These are phyloP conservation scores for Umbelopsis sp. DNA, from an alignment of 192 early-diverging fungal species.

Conservation along the genomic window DNA sequence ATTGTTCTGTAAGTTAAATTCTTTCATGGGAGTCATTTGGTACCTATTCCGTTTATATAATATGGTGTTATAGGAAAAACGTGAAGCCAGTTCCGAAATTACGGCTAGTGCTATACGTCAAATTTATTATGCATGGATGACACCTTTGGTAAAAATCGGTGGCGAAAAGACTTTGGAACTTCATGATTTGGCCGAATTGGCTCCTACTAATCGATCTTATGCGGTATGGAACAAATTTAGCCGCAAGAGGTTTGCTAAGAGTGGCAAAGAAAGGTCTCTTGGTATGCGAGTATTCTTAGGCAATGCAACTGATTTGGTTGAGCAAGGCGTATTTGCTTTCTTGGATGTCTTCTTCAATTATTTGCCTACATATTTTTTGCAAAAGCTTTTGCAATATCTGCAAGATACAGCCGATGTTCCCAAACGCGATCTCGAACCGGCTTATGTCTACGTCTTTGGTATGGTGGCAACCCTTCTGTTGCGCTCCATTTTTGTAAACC, in stretches of 20 bases:
- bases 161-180: conserved; percentile 2
- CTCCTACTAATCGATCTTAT: background rate
- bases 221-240: conserved; percentile 10
- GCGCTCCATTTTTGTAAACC: conserved; percentile 48
- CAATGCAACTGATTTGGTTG: conserved; percentile 22
- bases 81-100: background rate
- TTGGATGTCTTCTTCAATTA: conserved; percentile 44
- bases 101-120: conserved; percentile 3
- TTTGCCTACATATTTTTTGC: conserved; percentile 51
- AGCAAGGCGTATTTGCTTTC: conserved; percentile 31
- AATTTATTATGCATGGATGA: conserved; percentile 19
- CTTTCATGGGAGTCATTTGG: background rate
- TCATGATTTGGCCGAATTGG: conserved; percentile 17
- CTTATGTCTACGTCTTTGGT: conserved; percentile 52
- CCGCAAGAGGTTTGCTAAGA: background rate
- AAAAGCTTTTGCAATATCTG: conserved; percentile 45
- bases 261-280: background rate
- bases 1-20: conserved; percentile 10
- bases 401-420: conserved; percentile 33
- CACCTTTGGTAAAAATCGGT: conserved; percentile 4
- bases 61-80: background rate
- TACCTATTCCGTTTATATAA: background rate
- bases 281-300: conserved; percentile 20
- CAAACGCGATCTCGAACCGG: conserved; percentile 36
- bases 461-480: conserved; percentile 43